phyloP scores from a whole-genome alignment of 2,329 filamentous ascomycete genomes.

The Tolypocladium pustulatum region DNA sequence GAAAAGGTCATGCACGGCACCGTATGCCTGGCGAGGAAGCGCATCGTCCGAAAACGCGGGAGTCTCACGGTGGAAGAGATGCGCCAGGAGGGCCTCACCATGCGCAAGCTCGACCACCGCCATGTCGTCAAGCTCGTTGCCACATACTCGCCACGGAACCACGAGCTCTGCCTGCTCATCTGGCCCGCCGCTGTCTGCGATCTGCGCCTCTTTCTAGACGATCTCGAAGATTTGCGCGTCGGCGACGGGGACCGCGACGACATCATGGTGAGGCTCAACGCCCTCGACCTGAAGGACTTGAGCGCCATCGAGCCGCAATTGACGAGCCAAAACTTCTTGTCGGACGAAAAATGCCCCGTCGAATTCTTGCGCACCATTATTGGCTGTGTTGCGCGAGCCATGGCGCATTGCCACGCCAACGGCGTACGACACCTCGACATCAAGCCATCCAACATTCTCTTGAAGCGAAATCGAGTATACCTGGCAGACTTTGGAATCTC shows the following conservation, averaged over 20 bases:
- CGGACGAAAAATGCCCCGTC: conserved; percentile 21
- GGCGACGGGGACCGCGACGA: conserved; percentile 28
- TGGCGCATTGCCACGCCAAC: conserved; percentile 29
- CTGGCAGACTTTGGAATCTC: conserved; percentile 40
- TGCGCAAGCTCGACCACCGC: conserved; percentile 35
- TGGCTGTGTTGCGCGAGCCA: conserved; percentile 33
- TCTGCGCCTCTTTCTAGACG: conserved; percentile 28
- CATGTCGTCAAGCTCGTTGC: conserved; percentile 38
- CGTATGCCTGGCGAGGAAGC: conserved; percentile 34
- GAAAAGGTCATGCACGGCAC: conserved; percentile 29
- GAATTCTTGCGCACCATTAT: conserved; percentile 30
- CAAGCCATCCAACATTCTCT: conserved; percentile 36
- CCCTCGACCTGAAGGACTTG: conserved; percentile 26
- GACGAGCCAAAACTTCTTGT: conserved; percentile 10
- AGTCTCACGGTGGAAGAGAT: conserved; percentile 27
- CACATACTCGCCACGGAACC: conserved; percentile 29
- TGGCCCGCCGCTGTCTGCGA: conserved; percentile 38
- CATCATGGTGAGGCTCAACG: conserved; percentile 25
- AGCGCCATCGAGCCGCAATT: conserved; percentile 21
- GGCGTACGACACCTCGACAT: conserved; percentile 35
- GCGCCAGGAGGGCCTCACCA: conserved; percentile 33
- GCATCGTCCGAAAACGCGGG: conserved; percentile 23
- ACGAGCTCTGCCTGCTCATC: conserved; percentile 32
- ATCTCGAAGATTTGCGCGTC: conserved; percentile 28
- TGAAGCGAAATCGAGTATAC: conserved; percentile 33